Percentiles rank a stretch among this genome's conserved stretches.
Evolutionary conservation across 164 flowering plant genomes (phyloP).

Genomic region (Vitis amurensis): DNA sequence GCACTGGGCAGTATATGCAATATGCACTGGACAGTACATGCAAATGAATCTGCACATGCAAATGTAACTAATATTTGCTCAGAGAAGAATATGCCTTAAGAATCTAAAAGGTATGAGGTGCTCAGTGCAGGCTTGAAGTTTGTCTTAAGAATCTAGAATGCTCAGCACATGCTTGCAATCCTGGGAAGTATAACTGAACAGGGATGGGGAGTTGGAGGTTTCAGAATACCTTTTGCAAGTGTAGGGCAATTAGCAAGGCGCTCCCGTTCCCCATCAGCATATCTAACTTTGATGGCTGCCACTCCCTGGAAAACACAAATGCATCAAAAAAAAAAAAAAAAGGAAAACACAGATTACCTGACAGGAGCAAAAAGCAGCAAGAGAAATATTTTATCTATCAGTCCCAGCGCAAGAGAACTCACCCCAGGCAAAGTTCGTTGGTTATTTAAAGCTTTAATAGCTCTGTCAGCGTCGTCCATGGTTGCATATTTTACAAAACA

Average conservation of each 20-base stretch:
- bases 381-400: neutral
- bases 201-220: neutral
- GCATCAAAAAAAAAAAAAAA: neutral
- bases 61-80: too few relatives aligned
- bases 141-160: too few relatives aligned
- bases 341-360: neutral
- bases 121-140: too few relatives aligned
- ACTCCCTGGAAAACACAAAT: conserved; percentile 28
- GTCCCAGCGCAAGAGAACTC: conserved; percentile 12
- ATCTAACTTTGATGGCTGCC: conserved; percentile 42
- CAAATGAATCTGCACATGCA: too few relatives aligned
- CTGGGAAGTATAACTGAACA: neutral
- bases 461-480: conserved; percentile 53
- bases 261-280: conserved; percentile 58
- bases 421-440: conserved; percentile 58
- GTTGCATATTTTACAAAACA: conserved; percentile 66
- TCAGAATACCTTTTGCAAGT: neutral
- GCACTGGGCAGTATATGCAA: too few relatives aligned
- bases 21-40: too few relatives aligned
- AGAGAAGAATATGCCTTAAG: too few relatives aligned
- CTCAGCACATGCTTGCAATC: neutral
- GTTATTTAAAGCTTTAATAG: conserved; percentile 48
- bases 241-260: conserved; percentile 39
- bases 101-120: too few relatives aligned
- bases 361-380: neutral